Evolutionary conservation across 2,329 filamentous ascomycete genomes (phyloP).

Genomic region (Curvularia sp.): DNA sequence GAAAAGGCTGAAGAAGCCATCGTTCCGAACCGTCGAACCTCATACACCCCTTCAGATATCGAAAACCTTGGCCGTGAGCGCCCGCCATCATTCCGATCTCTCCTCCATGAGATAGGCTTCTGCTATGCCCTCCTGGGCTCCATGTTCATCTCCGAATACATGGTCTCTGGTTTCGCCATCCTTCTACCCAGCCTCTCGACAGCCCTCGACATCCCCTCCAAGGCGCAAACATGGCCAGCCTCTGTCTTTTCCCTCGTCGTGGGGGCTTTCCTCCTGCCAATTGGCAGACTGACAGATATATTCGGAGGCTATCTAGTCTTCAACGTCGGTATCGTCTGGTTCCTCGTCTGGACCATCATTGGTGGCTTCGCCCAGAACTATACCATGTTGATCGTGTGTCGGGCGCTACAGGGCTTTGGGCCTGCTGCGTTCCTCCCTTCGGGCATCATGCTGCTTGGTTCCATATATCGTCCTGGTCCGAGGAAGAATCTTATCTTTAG

Average conservation of each 20-base stretch:
- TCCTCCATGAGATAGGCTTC: slow-evolving; percentile 67
- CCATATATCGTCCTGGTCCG: slow-evolving; percentile 69
- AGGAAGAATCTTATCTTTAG: slow-evolving; percentile 73
- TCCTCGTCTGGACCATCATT: slow-evolving; percentile 71
- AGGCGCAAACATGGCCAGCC: slow-evolving; percentile 60
- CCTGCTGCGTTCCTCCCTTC: slow-evolving; percentile 74
- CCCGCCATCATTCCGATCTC: slow-evolving; percentile 62
- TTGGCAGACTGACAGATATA: slow-evolving; percentile 66
- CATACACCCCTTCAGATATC: slow-evolving; percentile 50
- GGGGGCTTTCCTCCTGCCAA: slow-evolving; percentile 52
- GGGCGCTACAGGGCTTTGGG: slow-evolving; percentile 76
- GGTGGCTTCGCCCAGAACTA: slow-evolving; percentile 72
- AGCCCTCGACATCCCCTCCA: slow-evolving; percentile 70
- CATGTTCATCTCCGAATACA: slow-evolving; percentile 74
- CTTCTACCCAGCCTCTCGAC: slow-evolving; percentile 70
- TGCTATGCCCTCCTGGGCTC: slow-evolving; percentile 67
- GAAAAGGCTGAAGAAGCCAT: slow-evolving; percentile 26
- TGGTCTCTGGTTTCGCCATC: slow-evolving; percentile 75
- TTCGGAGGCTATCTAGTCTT: slow-evolving; percentile 69
- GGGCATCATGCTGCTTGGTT: slow-evolving; percentile 70
- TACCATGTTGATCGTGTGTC: slow-evolving; percentile 74
- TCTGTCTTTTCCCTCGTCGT: slow-evolving; percentile 49
- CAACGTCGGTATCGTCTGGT: slow-evolving; percentile 67
- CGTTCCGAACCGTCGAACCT: slow-evolving; percentile 14
- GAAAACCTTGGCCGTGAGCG: slow-evolving; percentile 69